Conservation (phyloP, 2,329 filamentous ascomycete species). For the Aaosphaeria pasadenensis region DNA sequence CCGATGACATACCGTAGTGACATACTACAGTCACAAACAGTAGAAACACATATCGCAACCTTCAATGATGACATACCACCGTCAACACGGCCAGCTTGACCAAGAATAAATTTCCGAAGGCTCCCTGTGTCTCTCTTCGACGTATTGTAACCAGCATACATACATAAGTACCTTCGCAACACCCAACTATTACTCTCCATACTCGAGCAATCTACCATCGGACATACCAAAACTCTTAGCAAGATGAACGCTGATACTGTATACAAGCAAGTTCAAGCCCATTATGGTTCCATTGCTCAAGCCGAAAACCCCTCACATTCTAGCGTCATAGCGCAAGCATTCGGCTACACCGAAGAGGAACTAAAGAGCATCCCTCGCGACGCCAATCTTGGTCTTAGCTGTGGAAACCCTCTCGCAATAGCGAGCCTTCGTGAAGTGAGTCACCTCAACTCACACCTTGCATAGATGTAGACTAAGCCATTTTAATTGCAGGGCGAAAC, state of each 20-base stretch:
- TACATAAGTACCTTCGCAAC: too few species aligned
- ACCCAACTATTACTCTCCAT: too few species aligned
- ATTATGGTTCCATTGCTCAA: constrained; percentile 7
- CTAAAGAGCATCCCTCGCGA: constrained; percentile 45
- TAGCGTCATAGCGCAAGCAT: constrained; percentile 5
- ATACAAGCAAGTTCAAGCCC: constrained; percentile 7
- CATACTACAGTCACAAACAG: background rate
- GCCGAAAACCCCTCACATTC: constrained; percentile 2
- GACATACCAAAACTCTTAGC: background rate
- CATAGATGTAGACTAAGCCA: background rate
- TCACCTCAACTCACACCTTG: background rate
- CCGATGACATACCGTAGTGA: background rate
- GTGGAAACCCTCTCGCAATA: constrained; percentile 52
- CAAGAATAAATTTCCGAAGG: too few species aligned
- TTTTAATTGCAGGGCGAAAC: constrained; percentile 45
- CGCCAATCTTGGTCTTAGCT: constrained; percentile 54
- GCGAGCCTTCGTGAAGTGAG: constrained; percentile 44
- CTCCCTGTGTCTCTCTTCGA: too few species aligned
- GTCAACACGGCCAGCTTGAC: too few species aligned
- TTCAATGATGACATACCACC: too few species aligned
- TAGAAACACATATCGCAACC: background rate
- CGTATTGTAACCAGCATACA: too few species aligned
- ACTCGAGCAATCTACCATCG: too few species aligned
- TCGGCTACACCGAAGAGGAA: constrained; percentile 39
- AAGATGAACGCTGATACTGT: constrained; percentile 6